A percentile compares a stretch with the other conserved stretches of the same genome.
Evolutionary conservation across 805 yeast species (phyloP).

Genomic region (Brettanomyces custersianus): DNA sequence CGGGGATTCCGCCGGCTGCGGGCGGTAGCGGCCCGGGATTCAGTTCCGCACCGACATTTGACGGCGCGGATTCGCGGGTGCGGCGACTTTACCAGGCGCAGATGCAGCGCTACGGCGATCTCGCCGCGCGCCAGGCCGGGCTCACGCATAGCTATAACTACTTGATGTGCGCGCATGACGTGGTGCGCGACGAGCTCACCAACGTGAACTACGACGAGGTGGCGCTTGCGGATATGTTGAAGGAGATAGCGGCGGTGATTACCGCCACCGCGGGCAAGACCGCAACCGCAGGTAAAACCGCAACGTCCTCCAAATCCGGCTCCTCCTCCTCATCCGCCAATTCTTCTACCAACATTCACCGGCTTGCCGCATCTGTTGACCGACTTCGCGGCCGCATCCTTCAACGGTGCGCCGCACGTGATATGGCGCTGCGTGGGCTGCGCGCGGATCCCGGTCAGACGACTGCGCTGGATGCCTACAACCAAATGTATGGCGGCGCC

Average conservation of each 20-base stretch:
- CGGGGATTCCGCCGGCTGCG: too few species aligned
- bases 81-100: conserved; percentile 8
- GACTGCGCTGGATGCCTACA: too few species aligned
- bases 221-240: conserved; percentile 34
- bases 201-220: conserved; percentile 46
- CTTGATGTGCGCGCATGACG: conserved; percentile 37
- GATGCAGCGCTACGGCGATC: neutral
- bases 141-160: conserved; percentile 21
- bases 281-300: too few species aligned
- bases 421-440: conserved; percentile 19
- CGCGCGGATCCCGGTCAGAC: too few species aligned
- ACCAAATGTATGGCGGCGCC: too few species aligned
- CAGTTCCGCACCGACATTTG: neutral
- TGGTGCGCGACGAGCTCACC: conserved; percentile 37
- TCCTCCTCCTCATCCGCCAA: conserved; percentile 1
- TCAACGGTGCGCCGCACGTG: conserved; percentile 25
- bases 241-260: conserved; percentile 13
- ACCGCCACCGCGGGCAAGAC: neutral
- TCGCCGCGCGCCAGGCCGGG: neutral
- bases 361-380: conserved; percentile 16
- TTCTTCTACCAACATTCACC: too few species aligned
- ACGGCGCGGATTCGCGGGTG: conserved; percentile 5
- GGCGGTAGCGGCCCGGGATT: neutral
- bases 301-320: neutral
- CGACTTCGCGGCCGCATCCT: conserved; percentile 20